Evolutionary conservation across 1,284 basidiomycete genomes (phyloP).

Genomic region (Kalmanozyma brasiliensis): DNA sequence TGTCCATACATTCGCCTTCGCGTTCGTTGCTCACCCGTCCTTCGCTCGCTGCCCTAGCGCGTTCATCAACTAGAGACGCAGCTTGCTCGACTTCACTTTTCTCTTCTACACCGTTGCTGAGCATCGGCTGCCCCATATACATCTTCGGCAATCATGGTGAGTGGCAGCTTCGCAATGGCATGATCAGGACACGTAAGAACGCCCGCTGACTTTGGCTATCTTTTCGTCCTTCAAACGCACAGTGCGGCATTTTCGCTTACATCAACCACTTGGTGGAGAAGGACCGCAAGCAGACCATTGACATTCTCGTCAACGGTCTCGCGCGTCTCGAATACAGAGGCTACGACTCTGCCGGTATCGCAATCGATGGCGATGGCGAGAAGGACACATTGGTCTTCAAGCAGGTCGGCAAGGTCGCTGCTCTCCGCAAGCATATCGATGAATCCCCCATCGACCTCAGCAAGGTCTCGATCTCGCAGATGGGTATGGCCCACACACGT

Average conservation of each 20-base stretch:
- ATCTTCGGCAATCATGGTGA: slow-evolving; percentile 36
- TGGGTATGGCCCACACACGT: slow-evolving; percentile 97
- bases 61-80: slow-evolving; percentile 24
- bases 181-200: neutral
- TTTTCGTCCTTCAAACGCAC: too few relatives aligned
- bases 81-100: slow-evolving; percentile 18
- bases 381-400: slow-evolving; percentile 87
- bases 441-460: slow-evolving; percentile 80
- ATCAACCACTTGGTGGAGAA: slow-evolving; percentile 68
- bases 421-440: slow-evolving; percentile 90
- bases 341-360: slow-evolving; percentile 92
- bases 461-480: slow-evolving; percentile 86
- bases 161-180: neutral
- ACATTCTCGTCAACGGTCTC: slow-evolving; percentile 90
- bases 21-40: slow-evolving; percentile 7
- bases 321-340: slow-evolving; percentile 97
- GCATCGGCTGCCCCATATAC: slow-evolving; percentile 27
- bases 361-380: slow-evolving; percentile 90
- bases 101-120: slow-evolving; percentile 31
- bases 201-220: too few relatives aligned
- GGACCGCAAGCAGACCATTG: slow-evolving; percentile 91
- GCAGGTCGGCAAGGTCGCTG: slow-evolving; percentile 97
- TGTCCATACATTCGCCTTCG: slow-evolving; percentile 4
- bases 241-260: slow-evolving; percentile 68
- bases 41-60: slow-evolving; percentile 10